Conservation (phyloP, 1,139 yeast genomes). For the Nematodospora anomalae region DNA sequence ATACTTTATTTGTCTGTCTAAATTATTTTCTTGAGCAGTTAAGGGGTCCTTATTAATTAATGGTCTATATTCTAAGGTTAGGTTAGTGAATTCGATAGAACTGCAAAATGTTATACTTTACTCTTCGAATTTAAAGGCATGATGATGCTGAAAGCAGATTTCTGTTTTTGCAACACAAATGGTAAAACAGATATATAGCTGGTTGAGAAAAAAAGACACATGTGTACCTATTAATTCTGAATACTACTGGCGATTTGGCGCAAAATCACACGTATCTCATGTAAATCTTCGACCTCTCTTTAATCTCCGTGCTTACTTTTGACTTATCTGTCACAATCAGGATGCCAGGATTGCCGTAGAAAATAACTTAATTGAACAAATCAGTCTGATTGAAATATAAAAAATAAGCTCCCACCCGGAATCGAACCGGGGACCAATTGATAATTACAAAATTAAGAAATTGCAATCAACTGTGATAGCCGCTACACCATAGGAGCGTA, state of each 20-base stretch:
- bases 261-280: no score
- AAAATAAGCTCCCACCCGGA: constrained; percentile 10
- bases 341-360: no score
- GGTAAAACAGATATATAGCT: no score
- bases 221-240: no score
- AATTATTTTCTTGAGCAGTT: constrained; percentile 9
- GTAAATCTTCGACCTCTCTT: no score
- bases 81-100: no score
- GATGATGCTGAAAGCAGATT: background rate
- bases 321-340: no score
- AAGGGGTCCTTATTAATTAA: constrained; percentile 1
- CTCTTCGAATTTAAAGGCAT: background rate
- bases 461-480: constrained; percentile 11
- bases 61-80: constrained; percentile 7
- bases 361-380: no score
- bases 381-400: no score
- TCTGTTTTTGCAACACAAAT: background rate
- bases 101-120: background rate
- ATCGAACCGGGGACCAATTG: constrained; percentile 13
- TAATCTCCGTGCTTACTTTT: no score
- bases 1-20: constrained; percentile 14
- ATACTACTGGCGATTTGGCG: no score
- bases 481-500: constrained; percentile 7
- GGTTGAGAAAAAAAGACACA: no score
- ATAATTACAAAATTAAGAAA: constrained; percentile 2